Base-by-base conservation (phyloP, 352 stramenopile genomes). In the Globisporangium spiculum region DNA sequence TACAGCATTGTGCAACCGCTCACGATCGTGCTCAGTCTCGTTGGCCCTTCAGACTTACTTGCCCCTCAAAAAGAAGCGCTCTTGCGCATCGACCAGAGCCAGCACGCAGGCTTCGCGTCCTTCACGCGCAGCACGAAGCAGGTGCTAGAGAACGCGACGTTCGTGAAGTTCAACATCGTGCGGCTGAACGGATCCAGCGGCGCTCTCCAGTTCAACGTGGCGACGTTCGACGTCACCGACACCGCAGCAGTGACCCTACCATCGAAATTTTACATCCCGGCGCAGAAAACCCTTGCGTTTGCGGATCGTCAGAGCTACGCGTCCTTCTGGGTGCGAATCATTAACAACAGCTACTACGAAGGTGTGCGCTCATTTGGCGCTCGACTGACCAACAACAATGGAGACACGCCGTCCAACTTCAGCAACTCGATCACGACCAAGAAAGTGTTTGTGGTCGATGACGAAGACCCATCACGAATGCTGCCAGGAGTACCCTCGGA, bases 101-200 rank as follows among this genome's bases (percentile, higher is more conserved):
- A 77, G 34, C 63, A 63, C 12, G 10, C 20, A 5, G 83, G 83
- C 0, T 78, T 86, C 34, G 60, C 69, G 3, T 67, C 72, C 1
- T 91, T 90, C 64, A 53, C 66, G n/a, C 34, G 54, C 1, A 73
- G 60, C 12, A 27, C 62, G 9, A 70, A 60, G 22, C 20, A 73
- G 0, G 72, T 88, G 9, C 20, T 71, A 0, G 83, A 90, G 46
- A 80, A 83, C 38, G 27, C 65, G 1, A 65, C 67, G 10, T 85
- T 74, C 48, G 79, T 71, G 9, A 75, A 74, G 48, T 46, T 91
- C 12, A 63, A 81, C 9, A 18, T 91, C n/a, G 67, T 80, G 26
- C 81, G 81, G 1, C 20, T 90, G 0, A 89, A 90, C 53, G 83
- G 83, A 0, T 80, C 76, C 0, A 76, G 63, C 24, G 83, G 81